These are phyloP conservation scores for Vigna radiata DNA, from an alignment of 306 rosid genomes.

Conservation along the genomic window DNA sequence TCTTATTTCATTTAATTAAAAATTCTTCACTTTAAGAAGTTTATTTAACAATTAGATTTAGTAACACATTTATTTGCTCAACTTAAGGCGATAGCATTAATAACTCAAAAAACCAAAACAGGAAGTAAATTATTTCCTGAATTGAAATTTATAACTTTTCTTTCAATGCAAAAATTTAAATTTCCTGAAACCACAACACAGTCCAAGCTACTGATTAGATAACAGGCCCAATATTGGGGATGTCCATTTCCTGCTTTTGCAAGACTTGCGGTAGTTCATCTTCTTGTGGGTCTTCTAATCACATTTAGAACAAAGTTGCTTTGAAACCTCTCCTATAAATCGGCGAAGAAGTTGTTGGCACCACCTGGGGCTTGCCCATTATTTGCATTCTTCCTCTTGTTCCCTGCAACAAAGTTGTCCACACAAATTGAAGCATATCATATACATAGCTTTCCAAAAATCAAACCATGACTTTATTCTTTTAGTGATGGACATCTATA, in stretches of 20 bases:
- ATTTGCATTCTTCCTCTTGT: conserved; percentile 54
- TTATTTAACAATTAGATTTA: too few relatives aligned
- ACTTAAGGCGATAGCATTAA: background rate
- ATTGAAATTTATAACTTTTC: background rate
- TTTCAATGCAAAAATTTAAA: background rate
- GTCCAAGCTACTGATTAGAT: background rate
- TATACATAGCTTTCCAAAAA: conserved; percentile 26
- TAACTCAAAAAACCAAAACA: background rate
- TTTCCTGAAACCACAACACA: background rate
- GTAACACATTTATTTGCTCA: background rate
- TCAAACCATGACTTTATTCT: background rate
- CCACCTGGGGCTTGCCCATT: conserved; percentile 34
- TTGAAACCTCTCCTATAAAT: conserved; percentile 49
- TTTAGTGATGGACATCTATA: background rate
- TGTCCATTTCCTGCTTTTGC: background rate
- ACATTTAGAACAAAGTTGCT: conserved; percentile 12
- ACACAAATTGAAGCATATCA: conserved; percentile 24
- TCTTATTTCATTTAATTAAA: too few relatives aligned
- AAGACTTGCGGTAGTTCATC: background rate
- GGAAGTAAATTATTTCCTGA: background rate
- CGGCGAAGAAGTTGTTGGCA: conserved; percentile 62
- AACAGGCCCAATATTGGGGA: background rate
- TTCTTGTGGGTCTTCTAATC: background rate
- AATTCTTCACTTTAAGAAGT: background rate
- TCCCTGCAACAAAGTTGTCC: conserved; percentile 56